These are phyloP conservation scores for Ceratobasidium sp. DNA, from an alignment of 1,284 basidiomycete genomes.

Conservation along the genomic window DNA sequence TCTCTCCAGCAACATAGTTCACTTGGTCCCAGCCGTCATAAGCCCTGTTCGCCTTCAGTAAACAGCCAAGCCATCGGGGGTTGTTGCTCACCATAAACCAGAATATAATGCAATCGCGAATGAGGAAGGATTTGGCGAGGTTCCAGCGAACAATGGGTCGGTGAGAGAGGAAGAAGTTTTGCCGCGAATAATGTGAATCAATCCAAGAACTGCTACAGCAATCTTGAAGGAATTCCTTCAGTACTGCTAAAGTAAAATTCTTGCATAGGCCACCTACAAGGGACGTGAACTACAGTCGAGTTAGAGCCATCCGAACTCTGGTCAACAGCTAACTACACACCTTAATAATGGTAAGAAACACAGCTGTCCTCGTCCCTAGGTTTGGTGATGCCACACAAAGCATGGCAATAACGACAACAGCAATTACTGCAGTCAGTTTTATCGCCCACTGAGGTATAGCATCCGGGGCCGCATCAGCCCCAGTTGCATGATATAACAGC, in stretches of 20 bases:
- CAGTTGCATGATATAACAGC: slow-evolving; percentile 76
- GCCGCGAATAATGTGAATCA: slow-evolving; percentile 79
- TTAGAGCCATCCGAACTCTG: neutral
- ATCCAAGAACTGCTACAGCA: slow-evolving; percentile 77
- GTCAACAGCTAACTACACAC: slow-evolving; percentile 58
- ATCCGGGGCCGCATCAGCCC: slow-evolving; percentile 75
- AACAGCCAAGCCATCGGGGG: neutral
- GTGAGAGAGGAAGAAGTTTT: slow-evolving; percentile 74
- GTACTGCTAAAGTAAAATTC: neutral
- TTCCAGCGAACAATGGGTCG: slow-evolving; percentile 77
- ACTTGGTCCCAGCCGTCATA: slow-evolving; percentile 92
- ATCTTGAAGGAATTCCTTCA: slow-evolving; percentile 61
- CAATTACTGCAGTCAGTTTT: slow-evolving; percentile 85
- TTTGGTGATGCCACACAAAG: slow-evolving; percentile 86
- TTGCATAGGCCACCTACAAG: slow-evolving; percentile 60
- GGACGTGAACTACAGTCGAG: slow-evolving; percentile 65
- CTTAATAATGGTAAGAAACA: slow-evolving; percentile 92
- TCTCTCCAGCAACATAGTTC: slow-evolving; percentile 94
- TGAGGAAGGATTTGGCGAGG: slow-evolving; percentile 81
- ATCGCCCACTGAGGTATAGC: slow-evolving; percentile 93
- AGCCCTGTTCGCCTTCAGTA: slow-evolving; percentile 63
- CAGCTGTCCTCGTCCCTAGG: slow-evolving; percentile 84
- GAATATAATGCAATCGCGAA: slow-evolving; percentile 97
- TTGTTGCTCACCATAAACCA: slow-evolving; percentile 74
- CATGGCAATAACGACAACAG: slow-evolving; percentile 78